Evolutionary conservation across 176 grass and related monocot species (phyloP).

Genomic region (Olyra latifolia): DNA sequence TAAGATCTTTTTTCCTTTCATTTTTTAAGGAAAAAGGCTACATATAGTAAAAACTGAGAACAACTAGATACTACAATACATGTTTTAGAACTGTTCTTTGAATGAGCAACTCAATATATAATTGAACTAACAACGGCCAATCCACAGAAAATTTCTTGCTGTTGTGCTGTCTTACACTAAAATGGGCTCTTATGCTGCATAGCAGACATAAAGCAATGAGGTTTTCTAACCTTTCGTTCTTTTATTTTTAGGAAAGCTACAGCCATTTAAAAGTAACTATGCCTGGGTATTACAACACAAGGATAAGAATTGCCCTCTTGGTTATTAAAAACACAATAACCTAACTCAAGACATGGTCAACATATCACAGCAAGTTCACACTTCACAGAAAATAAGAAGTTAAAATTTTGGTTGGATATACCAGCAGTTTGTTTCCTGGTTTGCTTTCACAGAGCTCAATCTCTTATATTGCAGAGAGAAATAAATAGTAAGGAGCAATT

Average conservation of each 20-base stretch:
- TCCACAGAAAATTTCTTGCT: neutral
- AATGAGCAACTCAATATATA: constrained; percentile 3
- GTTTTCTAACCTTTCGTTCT: no score
- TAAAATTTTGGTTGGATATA: neutral
- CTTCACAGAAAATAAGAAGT: no score
- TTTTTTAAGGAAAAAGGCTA: neutral
- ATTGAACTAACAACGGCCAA: neutral
- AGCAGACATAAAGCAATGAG: neutral
- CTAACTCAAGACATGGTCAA: neutral
- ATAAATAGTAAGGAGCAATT: neutral
- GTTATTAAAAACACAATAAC: neutral
- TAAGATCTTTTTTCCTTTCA: neutral
- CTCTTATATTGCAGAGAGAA: neutral
- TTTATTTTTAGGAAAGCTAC: neutral
- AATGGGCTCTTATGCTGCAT: neutral
- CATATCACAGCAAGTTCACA: neutral
- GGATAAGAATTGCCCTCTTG: neutral
- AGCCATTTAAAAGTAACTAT: neutral
- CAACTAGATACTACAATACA: neutral
- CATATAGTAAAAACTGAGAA: constrained; percentile 4
- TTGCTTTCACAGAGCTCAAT: neutral
- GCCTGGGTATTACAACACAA: neutral
- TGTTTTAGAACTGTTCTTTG: neutral
- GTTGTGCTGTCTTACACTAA: neutral
- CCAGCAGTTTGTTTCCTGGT: neutral